Evolutionary conservation across 2,329 filamentous ascomycete species (phyloP).

Genomic region (Graphium sp.): DNA sequence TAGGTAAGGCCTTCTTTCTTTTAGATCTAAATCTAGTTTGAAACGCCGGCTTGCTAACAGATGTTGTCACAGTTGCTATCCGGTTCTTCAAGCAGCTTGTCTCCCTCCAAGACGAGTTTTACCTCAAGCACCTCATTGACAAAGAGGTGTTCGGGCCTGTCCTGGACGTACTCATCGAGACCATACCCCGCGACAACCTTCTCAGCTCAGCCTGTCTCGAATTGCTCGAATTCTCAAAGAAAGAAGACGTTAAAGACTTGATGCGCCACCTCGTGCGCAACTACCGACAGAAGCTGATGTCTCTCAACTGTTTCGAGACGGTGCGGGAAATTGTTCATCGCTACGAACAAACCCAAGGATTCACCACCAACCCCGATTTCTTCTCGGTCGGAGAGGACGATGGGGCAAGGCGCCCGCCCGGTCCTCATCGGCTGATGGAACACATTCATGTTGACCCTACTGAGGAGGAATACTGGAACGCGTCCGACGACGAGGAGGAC

Average conservation of each 20-base stretch:
- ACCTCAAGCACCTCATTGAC: slow-evolving; percentile 68
- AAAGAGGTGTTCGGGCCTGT: slow-evolving; percentile 72
- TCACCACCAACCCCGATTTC: slow-evolving; percentile 48
- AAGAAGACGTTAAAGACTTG: slow-evolving; percentile 64
- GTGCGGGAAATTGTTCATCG: slow-evolving; percentile 61
- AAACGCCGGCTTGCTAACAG: slow-evolving; percentile 8
- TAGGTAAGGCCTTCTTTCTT: slow-evolving; percentile 41
- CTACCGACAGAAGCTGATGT: slow-evolving; percentile 60
- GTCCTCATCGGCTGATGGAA: slow-evolving; percentile 47
- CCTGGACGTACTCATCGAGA: slow-evolving; percentile 66
- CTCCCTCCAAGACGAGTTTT: slow-evolving; percentile 77
- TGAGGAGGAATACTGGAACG: slow-evolving; percentile 90
- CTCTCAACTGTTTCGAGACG: slow-evolving; percentile 68
- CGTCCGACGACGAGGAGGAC: slow-evolving; percentile 45
- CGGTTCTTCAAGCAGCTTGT: slow-evolving; percentile 87
- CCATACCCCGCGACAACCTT: slow-evolving; percentile 83
- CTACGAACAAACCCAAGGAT: slow-evolving; percentile 66
- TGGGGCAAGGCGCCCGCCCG: slow-evolving; percentile 21
- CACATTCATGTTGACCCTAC: slow-evolving; percentile 58
- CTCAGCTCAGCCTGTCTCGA: slow-evolving; percentile 89
- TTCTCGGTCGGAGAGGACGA: slow-evolving; percentile 56
- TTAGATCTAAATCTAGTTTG: background rate
- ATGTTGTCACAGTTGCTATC: slow-evolving; percentile 42
- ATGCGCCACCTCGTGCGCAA: slow-evolving; percentile 73
- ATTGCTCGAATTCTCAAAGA: slow-evolving; percentile 79